A percentile compares a stretch with the other conserved stretches of the same genome.
phyloP scores from a whole-genome alignment of 192 early-diverging fungal genomes.

The Podila clonocystis region DNA sequence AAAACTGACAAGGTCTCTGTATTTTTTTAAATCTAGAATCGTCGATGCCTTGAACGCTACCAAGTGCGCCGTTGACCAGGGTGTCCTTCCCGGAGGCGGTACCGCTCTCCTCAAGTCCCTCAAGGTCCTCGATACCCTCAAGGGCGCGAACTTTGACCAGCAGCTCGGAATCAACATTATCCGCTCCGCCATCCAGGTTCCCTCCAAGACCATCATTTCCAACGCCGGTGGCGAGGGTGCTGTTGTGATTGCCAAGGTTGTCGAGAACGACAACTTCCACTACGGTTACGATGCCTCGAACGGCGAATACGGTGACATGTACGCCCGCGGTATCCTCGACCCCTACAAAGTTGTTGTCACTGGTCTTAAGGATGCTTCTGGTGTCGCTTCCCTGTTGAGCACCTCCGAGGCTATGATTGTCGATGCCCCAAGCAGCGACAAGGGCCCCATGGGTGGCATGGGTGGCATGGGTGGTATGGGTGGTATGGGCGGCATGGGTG shows the following conservation, averaged over 20 bases:
- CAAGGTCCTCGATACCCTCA: conserved; percentile 81
- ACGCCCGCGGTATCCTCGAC: conserved; percentile 96
- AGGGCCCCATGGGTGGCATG: conserved; percentile 60
- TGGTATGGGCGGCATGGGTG: conserved; percentile 78
- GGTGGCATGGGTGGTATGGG: conserved; percentile 79
- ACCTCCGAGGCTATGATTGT: conserved; percentile 99
- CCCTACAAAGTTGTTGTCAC: conserved; percentile 99
- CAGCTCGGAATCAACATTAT: conserved; percentile 98
- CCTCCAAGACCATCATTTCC: conserved; percentile 93
- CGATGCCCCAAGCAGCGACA: conserved; percentile 85
- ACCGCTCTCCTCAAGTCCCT: conserved; percentile 95
- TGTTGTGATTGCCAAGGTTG: conserved; percentile 95
- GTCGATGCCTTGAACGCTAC: conserved; percentile 99
- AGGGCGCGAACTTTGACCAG: conserved; percentile 99
- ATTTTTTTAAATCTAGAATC: conserved; percentile 55
- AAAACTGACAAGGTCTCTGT: too few species aligned
- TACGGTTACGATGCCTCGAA: conserved; percentile 94
- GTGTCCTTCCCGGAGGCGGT: conserved; percentile 99
- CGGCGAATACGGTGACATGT: conserved; percentile 96
- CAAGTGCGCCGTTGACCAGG: conserved; percentile 98
- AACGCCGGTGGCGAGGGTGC: conserved; percentile 98
- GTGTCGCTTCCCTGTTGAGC: conserved; percentile 96
- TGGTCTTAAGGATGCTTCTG: conserved; percentile 94
- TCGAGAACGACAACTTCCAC: conserved; percentile 90
- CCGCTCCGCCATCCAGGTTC: conserved; percentile 91